These are phyloP conservation scores for Lachancea cidri DNA, from an alignment of 805 yeast species.

Conservation along the genomic window DNA sequence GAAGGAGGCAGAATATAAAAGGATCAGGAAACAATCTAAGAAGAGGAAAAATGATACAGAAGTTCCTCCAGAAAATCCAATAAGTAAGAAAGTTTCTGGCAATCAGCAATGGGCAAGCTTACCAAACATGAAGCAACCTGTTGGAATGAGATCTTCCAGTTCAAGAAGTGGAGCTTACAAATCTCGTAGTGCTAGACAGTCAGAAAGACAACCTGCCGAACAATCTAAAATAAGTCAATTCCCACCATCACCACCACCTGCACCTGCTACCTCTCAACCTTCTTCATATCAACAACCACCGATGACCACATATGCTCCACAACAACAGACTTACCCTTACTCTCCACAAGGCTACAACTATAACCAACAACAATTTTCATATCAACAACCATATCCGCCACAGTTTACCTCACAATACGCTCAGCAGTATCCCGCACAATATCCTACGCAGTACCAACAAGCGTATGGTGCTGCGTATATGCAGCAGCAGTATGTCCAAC, in stretches of 20 bases:
- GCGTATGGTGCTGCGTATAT: not conserved
- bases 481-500: not conserved
- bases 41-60: constrained; percentile 36
- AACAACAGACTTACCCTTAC: constrained; percentile 1
- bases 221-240: not conserved
- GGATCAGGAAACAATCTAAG: constrained; percentile 55
- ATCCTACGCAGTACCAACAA: constrained; percentile 2
- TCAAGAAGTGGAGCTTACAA: constrained; percentile 12
- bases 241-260: not conserved
- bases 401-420: constrained; percentile 1
- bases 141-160: constrained; percentile 9
- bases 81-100: constrained; percentile 5
- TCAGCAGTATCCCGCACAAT: constrained; percentile 1
- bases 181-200: constrained; percentile 16
- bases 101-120: constrained; percentile 2
- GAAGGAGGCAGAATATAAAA: constrained; percentile 67
- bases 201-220: not conserved
- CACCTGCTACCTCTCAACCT: constrained; percentile 5
- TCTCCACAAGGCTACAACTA: constrained; percentile 2
- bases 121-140: constrained; percentile 13
- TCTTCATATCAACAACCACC: constrained; percentile 12
- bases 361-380: not conserved
- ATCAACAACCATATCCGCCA: not conserved
- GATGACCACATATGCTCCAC: not conserved
- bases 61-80: constrained; percentile 1